Evolutionary conservation across 1,284 basidiomycete genomes (phyloP).

Genomic region (Ganoderma boninense): DNA sequence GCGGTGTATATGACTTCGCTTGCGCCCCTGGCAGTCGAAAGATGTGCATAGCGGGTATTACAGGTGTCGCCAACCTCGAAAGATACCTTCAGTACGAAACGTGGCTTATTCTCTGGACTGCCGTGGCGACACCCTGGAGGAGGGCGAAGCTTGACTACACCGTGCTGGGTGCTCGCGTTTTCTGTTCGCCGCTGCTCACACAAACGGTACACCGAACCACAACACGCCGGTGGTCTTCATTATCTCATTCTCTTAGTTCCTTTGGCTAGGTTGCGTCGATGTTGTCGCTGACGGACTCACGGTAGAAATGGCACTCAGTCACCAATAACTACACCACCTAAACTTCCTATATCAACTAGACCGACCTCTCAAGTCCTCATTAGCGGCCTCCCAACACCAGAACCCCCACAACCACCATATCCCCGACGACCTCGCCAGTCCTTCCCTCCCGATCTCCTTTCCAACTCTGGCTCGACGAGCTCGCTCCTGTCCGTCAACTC

Average conservation of each 20-base stretch:
- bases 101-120: no score
- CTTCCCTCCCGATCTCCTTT: constrained; percentile 20
- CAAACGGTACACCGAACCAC: no score
- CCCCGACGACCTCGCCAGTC: constrained; percentile 25
- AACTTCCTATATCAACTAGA: constrained; percentile 10
- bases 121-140: no score
- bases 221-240: no score
- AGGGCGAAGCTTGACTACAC: no score
- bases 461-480: constrained; percentile 13
- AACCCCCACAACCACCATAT: constrained; percentile 19
- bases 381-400: constrained; percentile 4
- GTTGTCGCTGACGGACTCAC: neutral
- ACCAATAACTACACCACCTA: constrained; percentile 12
- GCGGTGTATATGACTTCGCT: no score
- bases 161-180: no score
- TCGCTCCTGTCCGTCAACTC: constrained; percentile 23
- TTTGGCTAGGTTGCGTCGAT: neutral
- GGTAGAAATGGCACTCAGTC: constrained; percentile 21
- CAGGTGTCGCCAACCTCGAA: no score
- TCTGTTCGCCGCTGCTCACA: no score
- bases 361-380: constrained; percentile 20
- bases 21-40: no score
- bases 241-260: neutral
- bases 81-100: no score
- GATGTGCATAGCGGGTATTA: no score